A percentile compares a stretch with the other conserved stretches of the same genome.
These are phyloP conservation scores for Sporisorium scitamineum DNA, from an alignment of 1,284 basidiomycete species.

Conservation along the genomic window DNA sequence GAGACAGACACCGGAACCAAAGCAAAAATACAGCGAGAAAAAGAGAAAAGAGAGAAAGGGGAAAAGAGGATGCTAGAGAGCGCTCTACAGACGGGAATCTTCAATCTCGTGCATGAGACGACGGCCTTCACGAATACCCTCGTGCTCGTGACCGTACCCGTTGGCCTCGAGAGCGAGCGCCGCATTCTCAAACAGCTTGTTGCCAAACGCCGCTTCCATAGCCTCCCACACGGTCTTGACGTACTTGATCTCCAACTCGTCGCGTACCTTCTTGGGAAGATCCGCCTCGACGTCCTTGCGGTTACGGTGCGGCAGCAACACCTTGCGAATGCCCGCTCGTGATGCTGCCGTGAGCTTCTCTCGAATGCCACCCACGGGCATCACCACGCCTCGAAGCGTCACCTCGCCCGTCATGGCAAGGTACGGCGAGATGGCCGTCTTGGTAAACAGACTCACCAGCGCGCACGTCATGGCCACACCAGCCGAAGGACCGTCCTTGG, in stretches of 20 bases:
- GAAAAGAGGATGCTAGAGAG: neutral
- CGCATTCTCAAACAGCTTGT: slow-evolving; percentile 55
- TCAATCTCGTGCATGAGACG: slow-evolving; percentile 54
- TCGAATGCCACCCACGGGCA: slow-evolving; percentile 67
- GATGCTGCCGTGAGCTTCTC: slow-evolving; percentile 71
- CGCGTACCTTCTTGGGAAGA: slow-evolving; percentile 78
- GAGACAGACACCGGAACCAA: neutral
- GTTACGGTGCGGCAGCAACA: slow-evolving; percentile 84
- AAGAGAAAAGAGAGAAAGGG: neutral
- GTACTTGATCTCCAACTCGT: slow-evolving; percentile 82
- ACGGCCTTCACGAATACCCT: slow-evolving; percentile 57
- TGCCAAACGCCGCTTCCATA: slow-evolving; percentile 75
- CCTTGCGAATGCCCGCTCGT: slow-evolving; percentile 81
- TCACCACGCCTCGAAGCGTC: slow-evolving; percentile 65
- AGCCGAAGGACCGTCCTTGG: slow-evolving; percentile 87
- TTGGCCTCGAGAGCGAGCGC: slow-evolving; percentile 49
- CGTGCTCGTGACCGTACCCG: slow-evolving; percentile 51
- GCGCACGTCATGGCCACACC: slow-evolving; percentile 89
- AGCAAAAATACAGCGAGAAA: neutral
- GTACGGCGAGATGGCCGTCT: slow-evolving; percentile 72
- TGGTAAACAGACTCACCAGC: slow-evolving; percentile 83
- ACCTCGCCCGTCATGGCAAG: slow-evolving; percentile 68
- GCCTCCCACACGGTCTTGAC: slow-evolving; percentile 82
- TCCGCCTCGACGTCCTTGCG: slow-evolving; percentile 87
- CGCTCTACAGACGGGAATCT: slow-evolving; percentile 34